Percentiles rank a stretch among this genome's conserved stretches.
These are phyloP conservation scores for Boletus bicolor DNA, from an alignment of 768 basidiomycete species.

Conservation along the genomic window DNA sequence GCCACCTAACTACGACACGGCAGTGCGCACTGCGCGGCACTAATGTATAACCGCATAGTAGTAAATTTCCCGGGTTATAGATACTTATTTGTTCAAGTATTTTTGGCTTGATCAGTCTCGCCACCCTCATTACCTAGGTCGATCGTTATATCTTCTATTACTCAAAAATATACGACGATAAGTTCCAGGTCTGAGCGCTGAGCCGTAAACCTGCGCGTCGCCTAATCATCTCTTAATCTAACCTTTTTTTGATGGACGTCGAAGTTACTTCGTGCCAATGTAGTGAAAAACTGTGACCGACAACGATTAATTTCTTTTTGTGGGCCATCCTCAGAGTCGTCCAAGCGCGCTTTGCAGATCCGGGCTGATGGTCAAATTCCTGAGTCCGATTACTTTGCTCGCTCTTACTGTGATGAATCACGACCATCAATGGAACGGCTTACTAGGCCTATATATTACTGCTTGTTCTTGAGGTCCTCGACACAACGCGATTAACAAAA, in stretches of 20 bases:
- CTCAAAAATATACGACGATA: not conserved
- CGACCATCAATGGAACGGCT: too few relatives aligned
- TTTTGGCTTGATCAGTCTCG: not conserved
- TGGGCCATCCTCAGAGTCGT: too few relatives aligned
- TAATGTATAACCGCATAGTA: not conserved
- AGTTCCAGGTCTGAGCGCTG: not conserved
- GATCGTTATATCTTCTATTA: not conserved
- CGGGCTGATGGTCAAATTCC: too few relatives aligned
- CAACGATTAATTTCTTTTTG: too few relatives aligned
- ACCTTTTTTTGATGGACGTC: not conserved
- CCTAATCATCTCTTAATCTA: not conserved
- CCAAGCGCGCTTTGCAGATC: too few relatives aligned
- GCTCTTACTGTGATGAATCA: too few relatives aligned
- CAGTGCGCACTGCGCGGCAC: slow-evolving; percentile 1
- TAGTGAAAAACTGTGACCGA: not conserved
- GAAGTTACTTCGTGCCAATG: not conserved
- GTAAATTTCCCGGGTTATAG: too few relatives aligned
- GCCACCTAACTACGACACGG: slow-evolving; percentile 21
- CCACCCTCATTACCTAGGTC: not conserved
- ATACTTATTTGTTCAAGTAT: not conserved
- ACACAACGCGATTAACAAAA: too few relatives aligned
- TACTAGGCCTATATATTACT: too few relatives aligned
- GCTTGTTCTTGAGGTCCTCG: too few relatives aligned
- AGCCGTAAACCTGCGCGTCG: not conserved
- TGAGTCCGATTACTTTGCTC: too few relatives aligned